Evolutionary conservation across 305 asterid genomes (phyloP).

Genomic region (Plantago coronopus): DNA sequence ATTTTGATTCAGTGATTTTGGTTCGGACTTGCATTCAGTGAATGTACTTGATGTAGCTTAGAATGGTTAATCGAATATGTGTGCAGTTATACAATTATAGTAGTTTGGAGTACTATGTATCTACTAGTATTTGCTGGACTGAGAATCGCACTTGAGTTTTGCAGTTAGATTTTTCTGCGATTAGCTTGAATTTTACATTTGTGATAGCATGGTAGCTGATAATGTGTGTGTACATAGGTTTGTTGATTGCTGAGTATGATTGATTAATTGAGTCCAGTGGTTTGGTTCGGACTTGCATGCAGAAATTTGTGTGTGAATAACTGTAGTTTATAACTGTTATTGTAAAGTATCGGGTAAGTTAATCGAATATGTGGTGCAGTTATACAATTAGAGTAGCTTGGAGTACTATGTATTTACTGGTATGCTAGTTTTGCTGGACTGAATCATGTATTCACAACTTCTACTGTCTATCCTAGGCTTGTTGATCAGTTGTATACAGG

Average conservation of each 20-base stretch:
- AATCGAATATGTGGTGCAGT: background rate
- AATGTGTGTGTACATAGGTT: no score
- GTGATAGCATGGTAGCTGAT: no score
- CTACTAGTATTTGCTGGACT: constrained; percentile 11
- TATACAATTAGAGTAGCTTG: constrained; percentile 7
- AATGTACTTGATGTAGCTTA: no score
- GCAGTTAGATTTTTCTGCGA: constrained; percentile 45
- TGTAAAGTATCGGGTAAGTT: background rate
- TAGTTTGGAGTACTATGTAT: constrained; percentile 9
- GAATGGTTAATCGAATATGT: background rate
- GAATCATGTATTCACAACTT: background rate
- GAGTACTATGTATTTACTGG: constrained; percentile 11
- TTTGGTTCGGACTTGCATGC: background rate
- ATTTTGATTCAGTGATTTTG: no score
- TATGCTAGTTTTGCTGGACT: constrained; percentile 4
- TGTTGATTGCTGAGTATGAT: no score
- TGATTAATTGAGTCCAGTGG: no score
- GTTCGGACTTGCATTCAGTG: background rate
- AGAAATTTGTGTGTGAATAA: no score
- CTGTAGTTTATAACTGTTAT: background rate
- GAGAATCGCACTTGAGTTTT: constrained; percentile 70
- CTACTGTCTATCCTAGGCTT: background rate
- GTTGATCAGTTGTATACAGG: constrained; percentile 10
- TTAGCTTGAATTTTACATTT: no score
- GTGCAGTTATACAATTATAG: constrained; percentile 2